These are phyloP conservation scores for Apophysomyces ossiformis DNA, from an alignment of 371 early-diverging fungal species.

Conservation along the genomic window DNA sequence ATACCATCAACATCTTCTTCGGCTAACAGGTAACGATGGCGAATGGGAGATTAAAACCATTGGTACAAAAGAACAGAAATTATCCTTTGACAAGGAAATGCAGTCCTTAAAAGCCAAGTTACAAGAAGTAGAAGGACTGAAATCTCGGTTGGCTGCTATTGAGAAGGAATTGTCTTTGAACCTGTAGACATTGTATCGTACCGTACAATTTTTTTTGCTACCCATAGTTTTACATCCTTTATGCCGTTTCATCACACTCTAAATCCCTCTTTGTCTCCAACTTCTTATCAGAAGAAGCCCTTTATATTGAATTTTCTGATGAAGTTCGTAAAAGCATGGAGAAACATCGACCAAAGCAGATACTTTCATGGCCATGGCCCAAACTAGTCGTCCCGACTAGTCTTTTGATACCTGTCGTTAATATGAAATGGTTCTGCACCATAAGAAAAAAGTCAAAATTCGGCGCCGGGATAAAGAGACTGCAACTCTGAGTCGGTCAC, in stretches of 20 bases:
- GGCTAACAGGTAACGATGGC: slow-evolving; percentile 74
- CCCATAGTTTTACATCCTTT: background rate
- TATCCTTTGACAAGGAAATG: slow-evolving; percentile 86
- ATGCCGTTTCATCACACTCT: background rate
- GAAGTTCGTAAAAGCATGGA: too few species aligned
- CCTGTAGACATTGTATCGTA: slow-evolving; percentile 8
- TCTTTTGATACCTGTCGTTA: too few species aligned
- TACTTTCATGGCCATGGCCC: too few species aligned
- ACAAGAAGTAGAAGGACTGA: slow-evolving; percentile 71
- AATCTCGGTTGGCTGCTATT: slow-evolving; percentile 71
- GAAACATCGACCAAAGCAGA: too few species aligned
- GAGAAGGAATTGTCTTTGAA: slow-evolving; percentile 64
- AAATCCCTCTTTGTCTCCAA: background rate
- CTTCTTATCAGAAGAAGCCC: background rate
- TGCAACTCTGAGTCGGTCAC: too few species aligned
- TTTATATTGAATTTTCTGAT: background rate
- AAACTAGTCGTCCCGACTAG: too few species aligned
- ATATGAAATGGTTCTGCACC: background rate
- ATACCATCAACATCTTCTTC: slow-evolving; percentile 82
- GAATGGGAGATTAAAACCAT: slow-evolving; percentile 80
- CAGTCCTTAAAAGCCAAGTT: slow-evolving; percentile 73
- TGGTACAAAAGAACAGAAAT: slow-evolving; percentile 75
- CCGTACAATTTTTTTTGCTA: background rate
- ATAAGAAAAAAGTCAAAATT: background rate
- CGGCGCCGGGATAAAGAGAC: too few species aligned